Evolutionary conservation across 1,139 yeast species (phyloP).

Genomic region (Pichia sp.): DNA sequence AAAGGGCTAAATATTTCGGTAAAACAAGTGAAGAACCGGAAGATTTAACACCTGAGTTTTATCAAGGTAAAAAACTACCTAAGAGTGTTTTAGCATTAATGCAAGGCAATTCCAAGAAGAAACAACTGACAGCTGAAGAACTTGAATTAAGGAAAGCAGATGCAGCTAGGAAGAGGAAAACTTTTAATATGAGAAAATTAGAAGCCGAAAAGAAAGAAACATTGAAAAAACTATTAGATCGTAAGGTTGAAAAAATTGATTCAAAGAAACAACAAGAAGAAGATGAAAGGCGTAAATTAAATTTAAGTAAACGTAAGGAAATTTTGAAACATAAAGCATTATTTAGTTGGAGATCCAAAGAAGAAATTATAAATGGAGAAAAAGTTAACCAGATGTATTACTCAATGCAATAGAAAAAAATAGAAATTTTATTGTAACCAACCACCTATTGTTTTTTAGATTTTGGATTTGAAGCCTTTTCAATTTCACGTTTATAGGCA

Average conservation of each 20-base stretch:
- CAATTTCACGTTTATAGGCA: slow-evolving; percentile 35
- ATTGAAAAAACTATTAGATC: slow-evolving; percentile 72
- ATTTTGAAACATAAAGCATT: slow-evolving; percentile 42
- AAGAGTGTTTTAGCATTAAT: slow-evolving; percentile 31
- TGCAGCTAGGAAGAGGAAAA: slow-evolving; percentile 81
- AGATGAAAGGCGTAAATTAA: slow-evolving; percentile 22
- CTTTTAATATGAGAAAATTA: slow-evolving; percentile 70
- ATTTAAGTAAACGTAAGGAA: slow-evolving; percentile 32
- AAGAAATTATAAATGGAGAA: slow-evolving; percentile 15
- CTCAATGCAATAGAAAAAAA: slow-evolving; percentile 12
- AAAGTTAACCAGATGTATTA: slow-evolving; percentile 16
- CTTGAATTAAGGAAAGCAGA: slow-evolving; percentile 77
- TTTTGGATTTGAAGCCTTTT: slow-evolving; percentile 15
- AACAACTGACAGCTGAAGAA: slow-evolving; percentile 73
- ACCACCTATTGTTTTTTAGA: slow-evolving; percentile 4
- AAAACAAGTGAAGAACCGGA: slow-evolving; percentile 25
- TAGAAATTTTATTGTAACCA: too few species aligned
- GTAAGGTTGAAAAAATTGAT: slow-evolving; percentile 69
- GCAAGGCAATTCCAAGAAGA: slow-evolving; percentile 36
- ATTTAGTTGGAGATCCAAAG: slow-evolving; percentile 34
- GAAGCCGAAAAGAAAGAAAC: slow-evolving; percentile 95
- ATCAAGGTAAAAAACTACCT: slow-evolving; percentile 15
- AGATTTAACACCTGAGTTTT: slow-evolving; percentile 13
- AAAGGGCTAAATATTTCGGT: slow-evolving; percentile 42
- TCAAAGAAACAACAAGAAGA: slow-evolving; percentile 32